Base-by-base conservation (phyloP, 2,329 filamentous ascomycete species). In the Chaetomium olivaceum region DNA sequence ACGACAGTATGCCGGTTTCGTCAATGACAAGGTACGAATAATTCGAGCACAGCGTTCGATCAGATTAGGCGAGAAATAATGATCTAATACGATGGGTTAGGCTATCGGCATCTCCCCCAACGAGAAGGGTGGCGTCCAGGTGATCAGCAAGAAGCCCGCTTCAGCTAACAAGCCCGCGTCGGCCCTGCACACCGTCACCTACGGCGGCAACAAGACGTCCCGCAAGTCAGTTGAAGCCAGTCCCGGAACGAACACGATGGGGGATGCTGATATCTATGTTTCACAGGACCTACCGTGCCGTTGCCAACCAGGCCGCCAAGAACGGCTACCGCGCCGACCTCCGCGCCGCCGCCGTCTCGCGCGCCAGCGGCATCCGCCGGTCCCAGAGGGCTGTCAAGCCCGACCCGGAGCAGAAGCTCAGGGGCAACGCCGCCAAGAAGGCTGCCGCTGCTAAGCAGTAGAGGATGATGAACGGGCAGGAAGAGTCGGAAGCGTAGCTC, bases 241-340 rank as follows among this genome's bases (percentile, higher is more conserved):
- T 27, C 27, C 6, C 39, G 16, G 39, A 43, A 31, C 46, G 58
- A 21, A 50, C 16, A 27, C 54, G 29, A 31, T 21, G 23, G 31
- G 21, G 16, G 46, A 29, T 62, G 48, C 63, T 71, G 58, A 69
- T 63, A 63, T 73, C 67, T 67, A 67, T 71, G n/a, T 54, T 63
- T 65, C 71, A 59, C 72, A 95, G 92, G 87, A 90, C 91, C 83
- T 98, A 93, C 89, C 91, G 91, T 84, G 86, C 86, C 75, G 88
- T 98, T 79, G 93, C 93, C 82, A 90, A 87, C 84, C 84, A 85
- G 79, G 88, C 89, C 75, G 90, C 92, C 80, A 93, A 92, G 88
- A 86, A 86, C 78, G 87, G 89, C 77, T 99, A 98, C 90, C 91
- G 91, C 75, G 76, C 85, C 75, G 91, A 94, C 79, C 85, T 93